A percentile compares a stretch with the other conserved stretches of the same genome.
These are phyloP conservation scores for Cutaneotrichosporon sp. DNA, from an alignment of 1,284 basidiomycete genomes.

Conservation along the genomic window DNA sequence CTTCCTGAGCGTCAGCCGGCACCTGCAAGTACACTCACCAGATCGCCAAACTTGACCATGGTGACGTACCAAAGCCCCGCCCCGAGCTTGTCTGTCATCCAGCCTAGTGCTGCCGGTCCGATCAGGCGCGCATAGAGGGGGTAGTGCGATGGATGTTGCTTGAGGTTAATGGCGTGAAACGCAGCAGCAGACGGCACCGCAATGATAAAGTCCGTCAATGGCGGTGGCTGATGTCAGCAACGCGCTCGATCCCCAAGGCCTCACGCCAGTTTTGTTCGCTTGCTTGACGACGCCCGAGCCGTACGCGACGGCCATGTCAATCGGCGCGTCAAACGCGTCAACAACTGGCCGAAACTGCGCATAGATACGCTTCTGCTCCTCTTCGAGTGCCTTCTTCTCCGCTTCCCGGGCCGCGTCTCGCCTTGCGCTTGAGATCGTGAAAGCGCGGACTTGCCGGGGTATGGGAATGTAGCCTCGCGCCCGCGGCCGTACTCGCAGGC, in stretches of 20 bases:
- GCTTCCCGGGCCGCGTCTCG: neutral
- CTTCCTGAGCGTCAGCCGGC: conserved; percentile 55
- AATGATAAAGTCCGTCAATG: conserved; percentile 94
- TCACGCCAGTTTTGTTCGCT: conserved; percentile 36
- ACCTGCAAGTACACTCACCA: conserved; percentile 56
- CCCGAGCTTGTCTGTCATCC: conserved; percentile 64
- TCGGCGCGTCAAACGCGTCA: conserved; percentile 31
- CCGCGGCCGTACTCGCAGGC: neutral
- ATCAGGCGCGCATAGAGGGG: conserved; percentile 74
- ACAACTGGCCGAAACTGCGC: conserved; percentile 36
- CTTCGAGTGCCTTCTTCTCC: neutral
- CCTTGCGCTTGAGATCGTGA: neutral
- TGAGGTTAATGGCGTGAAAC: conserved; percentile 93
- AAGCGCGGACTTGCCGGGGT: neutral
- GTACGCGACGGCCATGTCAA: conserved; percentile 48
- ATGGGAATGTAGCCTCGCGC: neutral
- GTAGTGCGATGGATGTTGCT: conserved; percentile 84
- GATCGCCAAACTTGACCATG: conserved; percentile 72
- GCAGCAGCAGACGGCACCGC: conserved; percentile 85
- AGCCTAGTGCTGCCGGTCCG: conserved; percentile 66
- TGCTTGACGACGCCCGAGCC: conserved; percentile 47
- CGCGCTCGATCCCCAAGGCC: no score
- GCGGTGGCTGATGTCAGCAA: conserved; percentile 41
- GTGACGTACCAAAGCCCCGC: conserved; percentile 96
- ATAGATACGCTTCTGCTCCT: conserved; percentile 18